A percentile compares a stretch with the other conserved stretches of the same genome.
Conservation (phyloP, 108 stramenopile genomes). For the Pseudonitzschia pungens region DNA sequence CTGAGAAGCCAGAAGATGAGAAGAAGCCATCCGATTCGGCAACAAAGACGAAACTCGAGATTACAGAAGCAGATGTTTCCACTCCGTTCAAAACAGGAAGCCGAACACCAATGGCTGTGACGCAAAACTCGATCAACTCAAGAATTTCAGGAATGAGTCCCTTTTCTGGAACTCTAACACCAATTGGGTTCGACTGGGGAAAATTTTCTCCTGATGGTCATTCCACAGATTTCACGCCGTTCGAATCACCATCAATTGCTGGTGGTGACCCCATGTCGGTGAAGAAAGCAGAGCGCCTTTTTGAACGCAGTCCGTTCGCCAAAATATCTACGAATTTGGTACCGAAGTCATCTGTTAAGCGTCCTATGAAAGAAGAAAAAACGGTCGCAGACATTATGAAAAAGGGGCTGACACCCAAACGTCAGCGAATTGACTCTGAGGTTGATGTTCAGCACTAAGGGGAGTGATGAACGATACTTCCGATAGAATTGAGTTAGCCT, state of each 20-base stretch:
- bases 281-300: constrained; percentile 6
- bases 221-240: constrained; percentile 25
- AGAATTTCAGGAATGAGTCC: constrained; percentile 29
- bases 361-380: constrained; percentile 1
- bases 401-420: constrained; percentile 18
- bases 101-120: constrained; percentile 27
- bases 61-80: constrained; percentile 6
- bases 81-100: constrained; percentile 20
- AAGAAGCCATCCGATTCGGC: constrained; percentile 13
- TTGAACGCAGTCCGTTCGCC: constrained; percentile 20
- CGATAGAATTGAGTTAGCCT: background rate
- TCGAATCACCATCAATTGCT: constrained; percentile 22
- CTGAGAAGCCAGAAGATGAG: constrained; percentile 21
- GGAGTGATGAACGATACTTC: background rate
- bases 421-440: constrained; percentile 20
- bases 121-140: constrained; percentile 30
- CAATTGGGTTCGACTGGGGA: constrained; percentile 39
- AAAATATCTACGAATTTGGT: constrained; percentile 19
- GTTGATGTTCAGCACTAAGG: constrained; percentile 7
- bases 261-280: background rate
- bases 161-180: constrained; percentile 32
- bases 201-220: constrained; percentile 28
- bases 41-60: constrained; percentile 9
- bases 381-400: constrained; percentile 15
- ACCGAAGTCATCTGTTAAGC: constrained; percentile 18